These are phyloP conservation scores for Tuber borchii DNA, from an alignment of 495 filamentous ascomycete species.

Conservation along the genomic window DNA sequence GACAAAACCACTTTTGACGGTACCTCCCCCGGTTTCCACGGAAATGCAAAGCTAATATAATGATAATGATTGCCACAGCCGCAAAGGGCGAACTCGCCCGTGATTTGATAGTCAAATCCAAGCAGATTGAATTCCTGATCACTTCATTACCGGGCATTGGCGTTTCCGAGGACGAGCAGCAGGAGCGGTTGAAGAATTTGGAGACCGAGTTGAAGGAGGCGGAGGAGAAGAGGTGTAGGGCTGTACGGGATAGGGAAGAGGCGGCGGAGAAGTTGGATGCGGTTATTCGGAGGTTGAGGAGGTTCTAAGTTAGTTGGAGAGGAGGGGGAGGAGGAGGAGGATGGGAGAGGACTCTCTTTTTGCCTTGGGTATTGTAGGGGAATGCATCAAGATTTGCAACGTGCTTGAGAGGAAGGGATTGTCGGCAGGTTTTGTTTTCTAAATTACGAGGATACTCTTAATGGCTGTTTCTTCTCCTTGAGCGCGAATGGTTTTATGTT, in stretches of 20 bases:
- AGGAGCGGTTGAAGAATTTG: slow-evolving; percentile 63
- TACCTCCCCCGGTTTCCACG: slow-evolving; percentile 9
- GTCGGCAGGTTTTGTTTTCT: not conserved
- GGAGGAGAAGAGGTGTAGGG: slow-evolving; percentile 63
- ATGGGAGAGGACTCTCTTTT: not conserved
- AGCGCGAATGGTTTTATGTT: not conserved
- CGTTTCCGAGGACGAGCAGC: slow-evolving; percentile 75
- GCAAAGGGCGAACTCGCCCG: slow-evolving; percentile 74
- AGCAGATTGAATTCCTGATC: slow-evolving; percentile 88
- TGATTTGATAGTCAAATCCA: slow-evolving; percentile 81
- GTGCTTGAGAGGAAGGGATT: not conserved
- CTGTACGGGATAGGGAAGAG: slow-evolving; percentile 63
- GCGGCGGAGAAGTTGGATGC: slow-evolving; percentile 62
- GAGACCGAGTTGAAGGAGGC: slow-evolving; percentile 68
- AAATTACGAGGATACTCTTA: not conserved
- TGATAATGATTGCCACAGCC: slow-evolving; percentile 43
- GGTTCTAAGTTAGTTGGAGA: slow-evolving; percentile 42
- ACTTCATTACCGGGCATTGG: slow-evolving; percentile 78
- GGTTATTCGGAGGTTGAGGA: slow-evolving; percentile 55
- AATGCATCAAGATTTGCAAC: not conserved
- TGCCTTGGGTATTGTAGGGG: not conserved
- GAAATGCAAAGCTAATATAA: slow-evolving; percentile 45
- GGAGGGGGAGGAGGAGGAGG: not conserved
- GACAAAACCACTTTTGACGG: slow-evolving; percentile 35
- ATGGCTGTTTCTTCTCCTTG: not conserved